phyloP scores from a whole-genome alignment of 148 eudicot genomes.

The Fallopia convolvulus region DNA sequence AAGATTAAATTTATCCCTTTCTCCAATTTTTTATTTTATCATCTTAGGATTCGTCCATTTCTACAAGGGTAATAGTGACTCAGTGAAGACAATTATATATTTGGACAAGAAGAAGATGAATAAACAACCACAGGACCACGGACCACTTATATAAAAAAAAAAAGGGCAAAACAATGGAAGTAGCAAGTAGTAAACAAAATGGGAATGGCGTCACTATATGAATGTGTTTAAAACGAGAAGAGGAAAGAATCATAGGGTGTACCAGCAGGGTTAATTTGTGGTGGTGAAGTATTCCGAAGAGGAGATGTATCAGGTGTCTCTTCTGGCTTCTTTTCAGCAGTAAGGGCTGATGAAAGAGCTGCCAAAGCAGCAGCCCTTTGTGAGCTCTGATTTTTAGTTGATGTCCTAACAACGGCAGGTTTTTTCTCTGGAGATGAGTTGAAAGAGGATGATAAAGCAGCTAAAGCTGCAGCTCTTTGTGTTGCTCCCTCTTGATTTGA shows the following conservation, averaged over 20 bases:
- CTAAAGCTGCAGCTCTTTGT: conserved; percentile 30
- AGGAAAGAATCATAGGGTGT: background rate
- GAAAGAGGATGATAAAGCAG: conserved; percentile 77
- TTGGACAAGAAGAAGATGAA: too few relatives aligned
- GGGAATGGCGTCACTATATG: background rate
- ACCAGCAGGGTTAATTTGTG: conserved; percentile 56
- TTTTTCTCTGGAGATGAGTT: conserved; percentile 51
- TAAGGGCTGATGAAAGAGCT: conserved; percentile 83
- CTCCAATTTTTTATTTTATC: too few relatives aligned
- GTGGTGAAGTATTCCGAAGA: conserved; percentile 46
- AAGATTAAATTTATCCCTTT: too few relatives aligned
- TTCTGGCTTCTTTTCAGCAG: conserved; percentile 67
- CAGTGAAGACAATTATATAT: too few relatives aligned
- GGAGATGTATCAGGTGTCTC: conserved; percentile 57
- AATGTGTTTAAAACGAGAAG: background rate
- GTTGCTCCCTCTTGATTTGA: conserved; percentile 73
- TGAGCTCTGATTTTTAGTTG: conserved; percentile 49
- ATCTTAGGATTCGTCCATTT: too few relatives aligned
- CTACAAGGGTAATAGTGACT: too few relatives aligned
- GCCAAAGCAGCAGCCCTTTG: conserved; percentile 98
- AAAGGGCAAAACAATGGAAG: too few relatives aligned
- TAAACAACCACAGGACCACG: too few relatives aligned
- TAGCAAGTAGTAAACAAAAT: background rate
- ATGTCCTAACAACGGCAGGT: conserved; percentile 36
- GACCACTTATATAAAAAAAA: too few relatives aligned